phyloP scores from a whole-genome alignment of 2,329 filamentous ascomycete genomes.

The Alternaria triticina region DNA sequence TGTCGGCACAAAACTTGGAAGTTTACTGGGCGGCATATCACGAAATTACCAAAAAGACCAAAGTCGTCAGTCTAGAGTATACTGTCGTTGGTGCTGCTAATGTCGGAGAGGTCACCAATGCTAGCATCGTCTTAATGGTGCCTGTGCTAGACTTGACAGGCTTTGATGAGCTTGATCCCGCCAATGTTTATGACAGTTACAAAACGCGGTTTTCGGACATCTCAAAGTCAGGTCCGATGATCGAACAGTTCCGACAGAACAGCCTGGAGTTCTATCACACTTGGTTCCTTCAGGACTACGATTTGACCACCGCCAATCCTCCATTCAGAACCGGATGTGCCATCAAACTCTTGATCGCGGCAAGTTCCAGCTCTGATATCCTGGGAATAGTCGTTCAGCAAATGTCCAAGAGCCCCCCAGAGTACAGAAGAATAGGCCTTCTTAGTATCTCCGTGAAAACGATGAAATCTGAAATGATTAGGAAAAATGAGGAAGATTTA shows the following conservation, averaged over 20 bases:
- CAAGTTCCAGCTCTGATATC: fast-evolving
- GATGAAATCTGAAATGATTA: too few relatives aligned
- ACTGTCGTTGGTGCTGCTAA: background rate
- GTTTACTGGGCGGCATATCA: fast-evolving
- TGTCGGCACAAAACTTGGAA: background rate
- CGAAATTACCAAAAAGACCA: fast-evolving
- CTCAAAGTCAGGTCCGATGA: too few relatives aligned
- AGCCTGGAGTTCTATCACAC: fast-evolving
- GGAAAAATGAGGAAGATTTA: background rate
- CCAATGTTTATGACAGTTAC: too few relatives aligned
- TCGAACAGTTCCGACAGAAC: background rate
- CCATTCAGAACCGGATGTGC: background rate
- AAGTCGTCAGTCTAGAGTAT: background rate
- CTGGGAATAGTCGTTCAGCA: background rate
- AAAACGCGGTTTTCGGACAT: too few relatives aligned
- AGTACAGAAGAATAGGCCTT: background rate
- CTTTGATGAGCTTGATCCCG: background rate
- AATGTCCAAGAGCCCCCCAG: fast-evolving
- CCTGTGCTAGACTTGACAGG: background rate
- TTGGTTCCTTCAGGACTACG: background rate
- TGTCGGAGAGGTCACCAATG: background rate
- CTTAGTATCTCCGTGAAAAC: fast-evolving
- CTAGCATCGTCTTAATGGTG: background rate
- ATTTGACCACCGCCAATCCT: background rate
- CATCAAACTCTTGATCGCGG: background rate